Percentiles rank a stretch among this genome's conserved stretches.
These are phyloP conservation scores for Brassica hybrid DNA, from an alignment of 441 rosid species.

Conservation along the genomic window DNA sequence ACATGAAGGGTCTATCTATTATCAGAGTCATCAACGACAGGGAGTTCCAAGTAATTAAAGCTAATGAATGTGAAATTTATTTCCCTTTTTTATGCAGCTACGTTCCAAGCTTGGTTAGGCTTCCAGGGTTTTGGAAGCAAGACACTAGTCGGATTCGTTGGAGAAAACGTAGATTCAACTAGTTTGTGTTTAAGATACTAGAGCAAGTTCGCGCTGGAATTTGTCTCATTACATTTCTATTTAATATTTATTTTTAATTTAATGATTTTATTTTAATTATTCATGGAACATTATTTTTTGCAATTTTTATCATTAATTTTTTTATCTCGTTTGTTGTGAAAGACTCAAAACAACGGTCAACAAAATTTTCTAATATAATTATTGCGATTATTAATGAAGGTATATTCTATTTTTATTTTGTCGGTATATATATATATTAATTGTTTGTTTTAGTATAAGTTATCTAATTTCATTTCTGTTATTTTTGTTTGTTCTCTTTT, in stretches of 20 bases:
- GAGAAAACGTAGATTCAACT: constrained; percentile 2
- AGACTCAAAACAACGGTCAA: not conserved
- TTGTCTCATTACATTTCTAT: too few relatives aligned
- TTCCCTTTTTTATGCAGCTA: too few relatives aligned
- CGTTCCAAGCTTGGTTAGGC: not conserved
- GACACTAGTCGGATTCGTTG: constrained; percentile 3
- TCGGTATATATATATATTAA: not conserved
- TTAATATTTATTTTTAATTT: too few relatives aligned
- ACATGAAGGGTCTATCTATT: too few relatives aligned
- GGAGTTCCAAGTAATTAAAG: too few relatives aligned
- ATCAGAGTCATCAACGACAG: too few relatives aligned
- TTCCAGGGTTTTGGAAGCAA: constrained; percentile 1
- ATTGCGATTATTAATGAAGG: not conserved
- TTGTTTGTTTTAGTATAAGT: not conserved
- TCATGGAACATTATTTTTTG: too few relatives aligned
- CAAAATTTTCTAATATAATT: not conserved
- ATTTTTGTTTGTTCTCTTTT: not conserved
- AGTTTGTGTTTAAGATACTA: not conserved
- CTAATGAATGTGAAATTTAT: not conserved
- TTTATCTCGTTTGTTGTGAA: not conserved
- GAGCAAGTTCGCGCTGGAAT: too few relatives aligned
- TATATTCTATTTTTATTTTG: not conserved
- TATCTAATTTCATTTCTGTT: not conserved
- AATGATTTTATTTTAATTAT: too few relatives aligned
- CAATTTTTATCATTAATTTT: too few relatives aligned